phyloP scores from a whole-genome alignment of 257 asterid species.

The Jasminum sambac region DNA sequence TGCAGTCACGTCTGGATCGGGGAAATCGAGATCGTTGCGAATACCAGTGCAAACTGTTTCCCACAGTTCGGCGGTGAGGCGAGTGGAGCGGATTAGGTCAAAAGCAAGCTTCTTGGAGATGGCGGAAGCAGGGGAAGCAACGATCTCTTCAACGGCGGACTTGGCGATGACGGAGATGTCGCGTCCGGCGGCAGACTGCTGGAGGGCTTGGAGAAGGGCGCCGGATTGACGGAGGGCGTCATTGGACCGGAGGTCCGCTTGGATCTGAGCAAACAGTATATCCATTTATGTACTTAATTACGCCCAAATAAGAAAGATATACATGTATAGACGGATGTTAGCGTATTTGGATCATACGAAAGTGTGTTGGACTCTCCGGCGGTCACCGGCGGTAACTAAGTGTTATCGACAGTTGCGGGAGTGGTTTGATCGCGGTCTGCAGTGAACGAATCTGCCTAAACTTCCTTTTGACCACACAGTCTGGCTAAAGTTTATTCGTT shows the following conservation, averaged over 20 bases:
- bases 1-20: conserved; percentile 89
- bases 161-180: conserved; percentile 86
- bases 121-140: conserved; percentile 93
- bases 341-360: background rate
- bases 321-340: background rate
- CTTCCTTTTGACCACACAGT: no score
- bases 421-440: background rate
- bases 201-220: conserved; percentile 88
- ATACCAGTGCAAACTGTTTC: conserved; percentile 76
- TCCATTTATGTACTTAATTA: conserved; percentile 49
- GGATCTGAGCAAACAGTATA: conserved; percentile 86
- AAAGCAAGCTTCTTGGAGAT: conserved; percentile 82
- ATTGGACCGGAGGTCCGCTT: conserved; percentile 87
- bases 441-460: background rate
- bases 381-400: background rate
- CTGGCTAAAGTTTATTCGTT: no score
- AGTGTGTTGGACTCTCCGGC: background rate
- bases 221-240: conserved; percentile 93
- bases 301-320: conserved; percentile 4
- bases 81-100: conserved; percentile 83
- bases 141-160: conserved; percentile 91
- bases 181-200: conserved; percentile 90
- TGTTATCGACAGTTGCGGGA: background rate
- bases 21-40: conserved; percentile 79
- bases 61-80: conserved; percentile 84